phyloP scores from a whole-genome alignment of 352 stramenopile species.

The Globisporangium nunn region DNA sequence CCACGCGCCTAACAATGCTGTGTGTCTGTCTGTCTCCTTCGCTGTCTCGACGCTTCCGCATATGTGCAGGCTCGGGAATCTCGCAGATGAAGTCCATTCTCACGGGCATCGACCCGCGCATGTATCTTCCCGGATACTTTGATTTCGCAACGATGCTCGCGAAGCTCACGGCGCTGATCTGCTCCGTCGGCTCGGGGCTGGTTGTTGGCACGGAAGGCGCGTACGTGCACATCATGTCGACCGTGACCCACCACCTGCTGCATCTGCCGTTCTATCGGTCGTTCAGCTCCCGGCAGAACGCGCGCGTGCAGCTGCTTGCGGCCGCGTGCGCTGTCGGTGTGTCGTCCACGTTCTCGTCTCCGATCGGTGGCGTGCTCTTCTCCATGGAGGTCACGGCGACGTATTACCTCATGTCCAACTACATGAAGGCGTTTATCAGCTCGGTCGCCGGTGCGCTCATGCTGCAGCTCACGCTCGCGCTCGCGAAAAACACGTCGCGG shows the following conservation, averaged over 20 bases:
- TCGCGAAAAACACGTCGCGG: constrained; percentile 46
- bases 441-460: constrained; percentile 71
- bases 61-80: constrained; percentile 52
- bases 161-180: constrained; percentile 92
- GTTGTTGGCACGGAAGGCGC: constrained; percentile 97
- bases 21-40: not conserved
- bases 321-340: constrained; percentile 91
- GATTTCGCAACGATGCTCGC: constrained; percentile 76
- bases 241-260: constrained; percentile 89
- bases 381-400: constrained; percentile 91
- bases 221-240: constrained; percentile 96
- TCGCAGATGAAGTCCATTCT: constrained; percentile 88
- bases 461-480: constrained; percentile 58
- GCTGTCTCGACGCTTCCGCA: not conserved
- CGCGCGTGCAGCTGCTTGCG: constrained; percentile 83
- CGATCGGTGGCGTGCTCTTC: constrained; percentile 93
- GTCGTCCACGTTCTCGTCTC: constrained; percentile 89
- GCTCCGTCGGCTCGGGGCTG: constrained; percentile 90
- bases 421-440: constrained; percentile 86
- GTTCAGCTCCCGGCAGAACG: constrained; percentile 73
- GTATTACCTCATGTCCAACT: constrained; percentile 88
- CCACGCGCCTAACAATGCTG: not conserved
- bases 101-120: constrained; percentile 71
- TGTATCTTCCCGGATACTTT: constrained; percentile 83
- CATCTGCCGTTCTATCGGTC: constrained; percentile 56